Evolutionary conservation across 176 grass and related monocot species (phyloP), one percentile per base, ranked within the genome.

Genomic region (Coix lacrymajobi): DNA sequence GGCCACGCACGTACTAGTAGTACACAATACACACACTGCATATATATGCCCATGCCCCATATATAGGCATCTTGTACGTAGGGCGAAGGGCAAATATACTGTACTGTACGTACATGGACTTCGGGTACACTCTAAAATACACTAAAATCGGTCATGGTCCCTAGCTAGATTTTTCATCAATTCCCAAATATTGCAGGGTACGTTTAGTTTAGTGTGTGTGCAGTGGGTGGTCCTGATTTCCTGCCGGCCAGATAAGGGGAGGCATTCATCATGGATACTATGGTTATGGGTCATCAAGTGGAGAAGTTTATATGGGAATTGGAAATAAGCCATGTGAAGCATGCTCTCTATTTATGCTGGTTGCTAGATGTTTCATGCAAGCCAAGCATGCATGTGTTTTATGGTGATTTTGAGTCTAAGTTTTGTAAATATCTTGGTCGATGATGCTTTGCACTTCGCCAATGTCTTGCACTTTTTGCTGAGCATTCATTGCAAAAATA

Each of bases 271-370:
- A 51, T 20, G 48, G 48, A 5, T 8, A 7, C 17, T 8, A n/a
- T 22, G n/a, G 19, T 37, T 38, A 43, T 48, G 61, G 33, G 7
- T 40, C 16, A 30, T 73, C 54, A 38, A 14, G 15, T 52, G 22
- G 14, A 33, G n/a, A 30, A 29, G 5, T 79, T 25, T 33, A 7
- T 17, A 24, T 44, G 33, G 83, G 37, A 33, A 33, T 65, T 73
- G 51, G 46, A 30, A 79, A 49, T 80, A 51, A 29, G 8, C 14
- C 87, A 85, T 43, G 87, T 85, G 87, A 75, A 80, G 62, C 68
- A 85, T 80, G 85, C 76, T 16, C 19, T n/a, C n/a, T n/a, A n/a
- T n/a, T n/a, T 57, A 61, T 40, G 26, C 22, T 58, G 17, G 22
- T 28, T 3, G 16, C 36, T 48, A 68, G 46, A 32, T 80, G 76